Conservation (phyloP, 1,284 basidiomycete species). For the Athelia psychrophila region DNA sequence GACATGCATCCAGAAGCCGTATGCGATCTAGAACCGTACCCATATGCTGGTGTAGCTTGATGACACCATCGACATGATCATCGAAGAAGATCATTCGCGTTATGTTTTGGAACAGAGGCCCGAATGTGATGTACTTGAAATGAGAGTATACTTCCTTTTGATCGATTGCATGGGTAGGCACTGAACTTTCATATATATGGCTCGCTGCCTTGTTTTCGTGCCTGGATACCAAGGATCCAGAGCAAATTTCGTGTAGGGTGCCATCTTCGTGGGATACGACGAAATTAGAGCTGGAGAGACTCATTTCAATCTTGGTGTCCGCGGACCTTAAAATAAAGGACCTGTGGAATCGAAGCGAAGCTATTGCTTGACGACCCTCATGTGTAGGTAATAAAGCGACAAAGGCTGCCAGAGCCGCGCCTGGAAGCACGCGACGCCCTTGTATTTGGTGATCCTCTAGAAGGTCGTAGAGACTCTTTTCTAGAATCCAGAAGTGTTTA, state of each 20-base stretch:
- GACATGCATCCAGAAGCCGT: constrained; percentile 30
- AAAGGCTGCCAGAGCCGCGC: constrained; percentile 30
- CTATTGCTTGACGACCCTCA: too few species aligned
- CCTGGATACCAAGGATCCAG: constrained; percentile 19
- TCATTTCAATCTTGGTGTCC: too few species aligned
- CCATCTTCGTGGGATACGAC: too few species aligned
- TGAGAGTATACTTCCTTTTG: constrained; percentile 22
- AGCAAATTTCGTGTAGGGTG: constrained; percentile 20
- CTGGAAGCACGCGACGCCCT: constrained; percentile 29
- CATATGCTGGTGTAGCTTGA: constrained; percentile 19
- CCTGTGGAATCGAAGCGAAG: too few species aligned
- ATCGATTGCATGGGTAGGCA: constrained; percentile 16
- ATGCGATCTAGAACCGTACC: constrained; percentile 26
- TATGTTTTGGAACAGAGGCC: constrained; percentile 30
- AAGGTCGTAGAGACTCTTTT: constrained; percentile 22
- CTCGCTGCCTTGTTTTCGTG: too few species aligned
- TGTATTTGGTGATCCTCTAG: constrained; percentile 31
- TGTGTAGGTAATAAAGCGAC: constrained; percentile 15
- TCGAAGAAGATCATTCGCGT: constrained; percentile 24
- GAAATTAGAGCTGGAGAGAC: too few species aligned
- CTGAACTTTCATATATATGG: neutral
- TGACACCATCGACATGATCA: constrained; percentile 24
- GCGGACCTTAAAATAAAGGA: too few species aligned
- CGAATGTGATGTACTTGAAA: constrained; percentile 29
- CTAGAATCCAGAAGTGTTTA: constrained; percentile 17